Evolutionary conservation across 495 filamentous ascomycete genomes (phyloP).

Genomic region (Astrothelium subdiscretum): DNA sequence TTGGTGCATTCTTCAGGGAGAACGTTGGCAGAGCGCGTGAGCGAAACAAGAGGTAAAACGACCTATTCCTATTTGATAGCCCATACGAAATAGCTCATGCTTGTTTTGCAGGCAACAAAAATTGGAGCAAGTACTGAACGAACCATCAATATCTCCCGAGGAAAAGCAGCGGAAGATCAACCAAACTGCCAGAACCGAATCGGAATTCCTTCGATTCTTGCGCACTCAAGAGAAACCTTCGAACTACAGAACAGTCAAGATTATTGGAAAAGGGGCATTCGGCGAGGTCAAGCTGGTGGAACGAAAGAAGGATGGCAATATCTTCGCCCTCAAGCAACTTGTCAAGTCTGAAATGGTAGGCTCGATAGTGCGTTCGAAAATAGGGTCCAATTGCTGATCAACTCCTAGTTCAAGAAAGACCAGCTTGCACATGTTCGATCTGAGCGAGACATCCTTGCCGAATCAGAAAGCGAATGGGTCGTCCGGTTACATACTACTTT

Average conservation of each 20-base stretch:
- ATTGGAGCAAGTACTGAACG: conserved; percentile 68
- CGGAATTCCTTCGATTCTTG: conserved; percentile 84
- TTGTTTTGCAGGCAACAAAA: conserved; percentile 23
- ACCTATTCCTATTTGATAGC: not conserved
- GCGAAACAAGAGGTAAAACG: conserved; percentile 71
- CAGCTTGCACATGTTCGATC: conserved; percentile 97
- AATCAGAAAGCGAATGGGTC: conserved; percentile 97
- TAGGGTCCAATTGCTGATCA: not conserved
- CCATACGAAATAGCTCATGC: not conserved
- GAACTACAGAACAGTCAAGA: conserved; percentile 91
- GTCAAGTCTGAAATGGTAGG: conserved; percentile 88
- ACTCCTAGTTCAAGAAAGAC: conserved; percentile 75
- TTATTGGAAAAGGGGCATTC: conserved; percentile 98
- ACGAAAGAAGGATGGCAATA: conserved; percentile 89
- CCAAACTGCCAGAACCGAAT: conserved; percentile 69
- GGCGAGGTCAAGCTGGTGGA: conserved; percentile 96
- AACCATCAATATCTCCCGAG: conserved; percentile 58
- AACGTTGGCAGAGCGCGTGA: conserved; percentile 86
- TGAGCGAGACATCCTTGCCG: conserved; percentile 93
- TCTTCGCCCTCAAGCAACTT: conserved; percentile 95
- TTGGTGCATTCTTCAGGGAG: conserved; percentile 88
- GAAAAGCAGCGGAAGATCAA: conserved; percentile 69
- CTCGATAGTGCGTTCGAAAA: not conserved
- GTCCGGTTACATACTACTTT: conserved; percentile 97
- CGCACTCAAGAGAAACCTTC: conserved; percentile 81